A percentile compares a stretch with the other conserved stretches of the same genome.
Evolutionary conservation across 1,284 basidiomycete genomes (phyloP).

Genomic region (Tausonia pullulans): DNA sequence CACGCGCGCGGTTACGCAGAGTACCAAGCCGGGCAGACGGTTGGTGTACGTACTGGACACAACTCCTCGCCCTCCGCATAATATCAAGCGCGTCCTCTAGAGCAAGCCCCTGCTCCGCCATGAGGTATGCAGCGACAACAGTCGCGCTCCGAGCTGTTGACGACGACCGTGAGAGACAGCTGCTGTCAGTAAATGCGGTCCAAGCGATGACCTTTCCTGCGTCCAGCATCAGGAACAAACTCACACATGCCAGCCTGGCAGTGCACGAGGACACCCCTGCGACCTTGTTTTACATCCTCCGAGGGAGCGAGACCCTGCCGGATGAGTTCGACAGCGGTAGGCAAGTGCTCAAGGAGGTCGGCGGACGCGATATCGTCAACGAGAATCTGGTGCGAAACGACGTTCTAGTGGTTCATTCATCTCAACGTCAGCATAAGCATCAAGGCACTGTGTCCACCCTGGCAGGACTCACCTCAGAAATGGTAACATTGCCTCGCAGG

Average conservation of each 20-base stretch:
- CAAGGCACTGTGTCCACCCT: neutral
- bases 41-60: conserved; percentile 45
- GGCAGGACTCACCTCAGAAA: neutral
- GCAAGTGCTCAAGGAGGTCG: conserved; percentile 64
- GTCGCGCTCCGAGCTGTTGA: conserved; percentile 60
- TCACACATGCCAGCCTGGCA: conserved; percentile 76
- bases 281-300: conserved; percentile 43
- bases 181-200: neutral
- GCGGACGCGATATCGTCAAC: conserved; percentile 35
- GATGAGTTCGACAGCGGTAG: conserved; percentile 68
- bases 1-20: too few species aligned
- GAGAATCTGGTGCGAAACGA: conserved; percentile 28
- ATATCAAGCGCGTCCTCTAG: conserved; percentile 54
- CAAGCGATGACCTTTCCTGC: too few species aligned
- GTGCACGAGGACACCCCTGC: conserved; percentile 67
- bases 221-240: conserved; percentile 27
- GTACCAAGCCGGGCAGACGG: too few species aligned
- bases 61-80: conserved; percentile 52
- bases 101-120: conserved; percentile 57
- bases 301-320: conserved; percentile 50
- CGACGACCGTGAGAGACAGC: neutral
- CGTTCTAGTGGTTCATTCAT: conserved; percentile 15
- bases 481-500: neutral
- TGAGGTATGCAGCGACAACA: conserved; percentile 71
- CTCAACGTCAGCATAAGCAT: neutral